Percentiles rank a stretch among this genome's conserved stretches.
Conservation (phyloP, 108 stramenopile species). For the Epithemia pelagica region DNA sequence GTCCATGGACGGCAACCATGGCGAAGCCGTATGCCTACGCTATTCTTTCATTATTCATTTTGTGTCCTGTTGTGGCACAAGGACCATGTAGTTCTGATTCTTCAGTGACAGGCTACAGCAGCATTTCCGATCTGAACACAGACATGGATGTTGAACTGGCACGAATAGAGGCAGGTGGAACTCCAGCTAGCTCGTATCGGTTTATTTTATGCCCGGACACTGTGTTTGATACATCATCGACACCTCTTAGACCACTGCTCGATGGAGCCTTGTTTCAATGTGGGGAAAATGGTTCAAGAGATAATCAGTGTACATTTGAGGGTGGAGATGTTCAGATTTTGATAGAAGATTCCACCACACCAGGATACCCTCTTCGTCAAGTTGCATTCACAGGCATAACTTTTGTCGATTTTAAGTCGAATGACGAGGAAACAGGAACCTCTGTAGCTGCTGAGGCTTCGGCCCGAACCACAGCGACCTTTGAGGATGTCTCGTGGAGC, state of each 20-base stretch:
- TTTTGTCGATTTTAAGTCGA: background rate
- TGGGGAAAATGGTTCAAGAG: background rate
- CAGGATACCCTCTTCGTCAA: background rate
- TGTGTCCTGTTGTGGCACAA: background rate
- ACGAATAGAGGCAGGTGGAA: background rate
- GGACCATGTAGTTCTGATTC: background rate
- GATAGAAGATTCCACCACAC: background rate
- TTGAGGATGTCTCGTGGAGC: background rate
- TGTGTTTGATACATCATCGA: background rate
- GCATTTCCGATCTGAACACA: background rate
- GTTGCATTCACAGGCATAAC: background rate
- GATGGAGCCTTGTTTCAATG: background rate
- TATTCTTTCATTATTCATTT: background rate
- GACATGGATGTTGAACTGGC: background rate
- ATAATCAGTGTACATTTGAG: background rate
- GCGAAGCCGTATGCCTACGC: background rate
- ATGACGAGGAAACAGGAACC: background rate
- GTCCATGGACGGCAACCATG: background rate
- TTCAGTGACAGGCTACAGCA: background rate
- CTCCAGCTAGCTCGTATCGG: background rate
- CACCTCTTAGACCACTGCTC: background rate
- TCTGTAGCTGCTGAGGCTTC: background rate
- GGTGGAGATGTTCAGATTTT: background rate
- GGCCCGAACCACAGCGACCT: background rate
- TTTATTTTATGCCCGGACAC: slow-evolving; percentile 1